Base-by-base conservation (phyloP, 116 monocot species). In the Trichopus zeylanicus region DNA sequence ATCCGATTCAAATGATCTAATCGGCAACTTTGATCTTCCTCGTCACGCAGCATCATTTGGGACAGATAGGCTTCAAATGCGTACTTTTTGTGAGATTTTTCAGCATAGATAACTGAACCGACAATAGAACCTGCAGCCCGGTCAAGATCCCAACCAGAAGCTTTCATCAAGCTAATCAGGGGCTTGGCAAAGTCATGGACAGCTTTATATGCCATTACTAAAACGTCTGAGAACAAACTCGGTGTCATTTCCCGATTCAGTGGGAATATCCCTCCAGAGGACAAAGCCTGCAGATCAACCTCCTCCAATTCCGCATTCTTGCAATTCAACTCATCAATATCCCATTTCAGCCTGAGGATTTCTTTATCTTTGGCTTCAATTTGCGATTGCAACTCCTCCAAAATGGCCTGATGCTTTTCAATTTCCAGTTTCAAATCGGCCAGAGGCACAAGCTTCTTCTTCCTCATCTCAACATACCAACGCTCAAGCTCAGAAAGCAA, bases 41-140 rank as follows among this genome's bases (percentile, higher is more conserved):
- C 10, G 30, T n/a, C 23, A 2, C 29, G 9, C 5, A 86, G 63
- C 83, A 91, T 72, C 29, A 24, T 31, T 4, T 63, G 65, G 7
- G 75, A 77, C 26, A 91, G 31, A 56, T 69, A 83, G 15, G 86
- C 72, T 48, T 91, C 91, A 31, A 91, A 82, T 20, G 74, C 77
- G 31, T 75, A 91, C 54, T 91, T 91, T 75, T 86, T 86, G 64
- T 91, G 86, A 4, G 75, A 75, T 31, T 73, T 82, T 33, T 82
- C 64, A 3, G 68, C 37, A 38, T 64, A 82, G 9, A 49, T 5
- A 4, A 62, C 54, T 1, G 62, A 26, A 46, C 29, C 46, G 4
- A 54, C 59, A 12, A 83, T 68, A 0, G 60, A 51, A 16, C 35
- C 60, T 6, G 67, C 76, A 19, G 74, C 76, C 12, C 8, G 29